These are phyloP conservation scores for Aspergillus ochraceus DNA, from an alignment of 2,329 filamentous ascomycete species.

Conservation along the genomic window DNA sequence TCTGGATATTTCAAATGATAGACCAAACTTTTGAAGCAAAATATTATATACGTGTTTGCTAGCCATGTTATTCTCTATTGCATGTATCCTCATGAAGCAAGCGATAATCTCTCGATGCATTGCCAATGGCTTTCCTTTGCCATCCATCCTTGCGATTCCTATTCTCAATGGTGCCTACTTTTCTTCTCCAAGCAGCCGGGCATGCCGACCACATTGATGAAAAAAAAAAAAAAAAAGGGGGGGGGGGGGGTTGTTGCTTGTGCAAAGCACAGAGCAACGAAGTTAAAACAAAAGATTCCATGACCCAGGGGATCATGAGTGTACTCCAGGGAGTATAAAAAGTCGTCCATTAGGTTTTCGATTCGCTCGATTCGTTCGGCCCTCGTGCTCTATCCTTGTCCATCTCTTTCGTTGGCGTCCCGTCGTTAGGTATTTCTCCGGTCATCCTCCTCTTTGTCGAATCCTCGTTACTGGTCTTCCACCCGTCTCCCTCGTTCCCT, in stretches of 20 bases:
- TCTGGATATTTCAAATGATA: neutral
- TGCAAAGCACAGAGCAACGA: neutral
- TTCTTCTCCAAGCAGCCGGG: neutral
- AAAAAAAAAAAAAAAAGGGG: too few species aligned
- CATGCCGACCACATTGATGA: neutral
- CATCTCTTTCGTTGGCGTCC: too few species aligned
- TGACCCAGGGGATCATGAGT: neutral
- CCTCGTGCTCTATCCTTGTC: too few species aligned
- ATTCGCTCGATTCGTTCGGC: neutral
- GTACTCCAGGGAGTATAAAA: neutral
- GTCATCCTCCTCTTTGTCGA: too few species aligned
- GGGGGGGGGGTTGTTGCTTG: neutral
- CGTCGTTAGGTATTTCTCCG: too few species aligned
- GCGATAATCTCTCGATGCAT: too few species aligned
- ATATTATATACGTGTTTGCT: too few species aligned
- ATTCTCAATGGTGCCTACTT: neutral
- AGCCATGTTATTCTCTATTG: too few species aligned
- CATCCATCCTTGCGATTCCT: neutral
- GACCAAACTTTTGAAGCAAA: neutral
- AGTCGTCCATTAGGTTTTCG: neutral
- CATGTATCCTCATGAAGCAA: too few species aligned
- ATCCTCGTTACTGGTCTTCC: too few species aligned
- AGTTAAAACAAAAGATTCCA: neutral
- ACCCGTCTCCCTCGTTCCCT: too few species aligned
- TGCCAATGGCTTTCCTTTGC: neutral